A percentile compares a stretch with the other conserved stretches of the same genome.
Evolutionary conservation across 2,329 filamentous ascomycete species (phyloP).

Genomic region (Curvularia lunata): DNA sequence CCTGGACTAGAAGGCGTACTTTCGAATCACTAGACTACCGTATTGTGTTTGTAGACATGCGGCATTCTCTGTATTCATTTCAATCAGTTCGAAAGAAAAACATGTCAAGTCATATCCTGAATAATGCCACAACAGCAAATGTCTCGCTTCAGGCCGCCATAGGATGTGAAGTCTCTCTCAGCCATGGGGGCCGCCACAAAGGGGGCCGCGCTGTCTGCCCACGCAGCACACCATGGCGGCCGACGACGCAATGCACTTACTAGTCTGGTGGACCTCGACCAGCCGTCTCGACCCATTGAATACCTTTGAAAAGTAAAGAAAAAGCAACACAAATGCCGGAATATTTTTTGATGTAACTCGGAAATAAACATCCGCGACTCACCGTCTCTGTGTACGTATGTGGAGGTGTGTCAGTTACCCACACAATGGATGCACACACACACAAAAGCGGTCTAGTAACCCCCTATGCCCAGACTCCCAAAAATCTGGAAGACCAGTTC

Average conservation of each 20-base stretch:
- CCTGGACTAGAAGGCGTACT: not conserved
- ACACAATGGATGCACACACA: not conserved
- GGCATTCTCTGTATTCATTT: not conserved
- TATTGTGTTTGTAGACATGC: not conserved
- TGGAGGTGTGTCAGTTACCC: no score
- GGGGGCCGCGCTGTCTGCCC: not conserved
- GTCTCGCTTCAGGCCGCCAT: not conserved
- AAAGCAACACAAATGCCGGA: not conserved
- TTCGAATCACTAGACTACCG: not conserved
- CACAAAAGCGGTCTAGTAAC: conserved; percentile 9
- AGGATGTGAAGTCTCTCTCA: not conserved
- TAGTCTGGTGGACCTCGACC: not conserved
- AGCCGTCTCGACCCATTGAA: not conserved
- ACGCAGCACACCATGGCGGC: not conserved
- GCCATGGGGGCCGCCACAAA: not conserved
- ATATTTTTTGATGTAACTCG: not conserved
- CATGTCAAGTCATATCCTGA: not conserved
- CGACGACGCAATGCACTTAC: not conserved
- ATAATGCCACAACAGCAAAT: not conserved
- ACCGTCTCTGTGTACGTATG: not conserved
- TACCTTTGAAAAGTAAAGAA: not conserved
- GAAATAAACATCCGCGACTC: not conserved
- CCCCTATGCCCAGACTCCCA: conserved; percentile 9
- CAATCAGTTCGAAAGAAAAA: not conserved
- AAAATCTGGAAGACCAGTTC: no score